These are phyloP conservation scores for Helotiales sp. DNA, from an alignment of 2,329 filamentous ascomycete species.

Conservation along the genomic window DNA sequence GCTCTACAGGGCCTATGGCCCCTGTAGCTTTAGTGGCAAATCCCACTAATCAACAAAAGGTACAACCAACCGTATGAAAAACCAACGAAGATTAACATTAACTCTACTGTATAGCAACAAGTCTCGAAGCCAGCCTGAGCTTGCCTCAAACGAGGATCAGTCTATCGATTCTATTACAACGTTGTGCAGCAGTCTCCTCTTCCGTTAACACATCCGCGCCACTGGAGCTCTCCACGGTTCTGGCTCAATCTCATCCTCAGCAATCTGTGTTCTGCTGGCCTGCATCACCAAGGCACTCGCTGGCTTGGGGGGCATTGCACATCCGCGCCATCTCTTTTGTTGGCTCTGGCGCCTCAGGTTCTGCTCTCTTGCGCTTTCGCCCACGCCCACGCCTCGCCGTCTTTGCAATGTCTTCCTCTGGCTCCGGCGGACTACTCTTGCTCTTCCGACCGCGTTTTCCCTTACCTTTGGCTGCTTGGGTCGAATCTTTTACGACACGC, in stretches of 20 bases:
- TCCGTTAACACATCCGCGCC: slow-evolving; percentile 20
- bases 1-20: no score
- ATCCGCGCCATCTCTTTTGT: slow-evolving; percentile 19
- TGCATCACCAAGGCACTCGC: slow-evolving; percentile 19
- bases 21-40: no score
- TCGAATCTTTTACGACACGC: not conserved
- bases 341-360: slow-evolving; percentile 12
- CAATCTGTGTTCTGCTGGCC: slow-evolving; percentile 23
- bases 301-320: slow-evolving; percentile 15
- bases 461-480: slow-evolving; percentile 21
- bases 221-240: slow-evolving; percentile 15
- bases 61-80: not conserved
- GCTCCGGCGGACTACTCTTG: slow-evolving; percentile 18
- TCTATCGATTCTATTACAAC: not conserved
- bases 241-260: slow-evolving; percentile 16
- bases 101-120: slow-evolving; percentile 14
- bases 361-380: slow-evolving; percentile 25
- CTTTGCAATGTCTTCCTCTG: not conserved
- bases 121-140: not conserved
- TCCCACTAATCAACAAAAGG: no score
- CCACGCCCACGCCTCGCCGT: slow-evolving; percentile 17
- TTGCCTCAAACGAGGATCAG: slow-evolving; percentile 1
- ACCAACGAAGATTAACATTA: slow-evolving; percentile 13
- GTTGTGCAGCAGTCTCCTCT: slow-evolving; percentile 10
- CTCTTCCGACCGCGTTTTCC: slow-evolving; percentile 27